phyloP scores from a whole-genome alignment of 106 monocot genomes.

The Narthecium ossifragum region DNA sequence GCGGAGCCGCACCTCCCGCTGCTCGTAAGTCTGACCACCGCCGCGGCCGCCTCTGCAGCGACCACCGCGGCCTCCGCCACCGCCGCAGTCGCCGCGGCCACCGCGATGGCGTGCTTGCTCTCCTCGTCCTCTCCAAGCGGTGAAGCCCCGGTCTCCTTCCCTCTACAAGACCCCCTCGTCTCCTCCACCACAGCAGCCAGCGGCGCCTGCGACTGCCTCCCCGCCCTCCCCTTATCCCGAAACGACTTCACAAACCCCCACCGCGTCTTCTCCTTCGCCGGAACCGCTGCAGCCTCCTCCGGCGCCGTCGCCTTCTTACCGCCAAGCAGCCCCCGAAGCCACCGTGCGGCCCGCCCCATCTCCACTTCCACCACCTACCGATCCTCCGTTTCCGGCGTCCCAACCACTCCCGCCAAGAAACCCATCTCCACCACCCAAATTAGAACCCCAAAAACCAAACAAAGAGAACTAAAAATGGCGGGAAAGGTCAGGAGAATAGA shows the following conservation, averaged over 20 bases:
- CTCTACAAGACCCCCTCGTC: constrained; percentile 18
- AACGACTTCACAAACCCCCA: constrained; percentile 59
- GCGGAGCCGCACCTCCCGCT: constrained; percentile 25
- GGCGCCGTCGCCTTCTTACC: constrained; percentile 14
- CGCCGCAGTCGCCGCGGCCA: constrained; percentile 76
- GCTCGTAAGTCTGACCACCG: constrained; percentile 74
- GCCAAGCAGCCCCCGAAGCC: constrained; percentile 42
- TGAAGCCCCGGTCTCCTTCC: background rate
- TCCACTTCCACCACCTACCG: background rate
- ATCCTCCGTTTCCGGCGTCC: background rate
- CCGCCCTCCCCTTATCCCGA: constrained; percentile 26
- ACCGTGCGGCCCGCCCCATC: constrained; percentile 44
- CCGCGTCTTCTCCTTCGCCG: constrained; percentile 23
- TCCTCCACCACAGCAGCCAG: constrained; percentile 21
- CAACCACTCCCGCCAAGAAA: too few relatives aligned
- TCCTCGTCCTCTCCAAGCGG: constrained; percentile 29
- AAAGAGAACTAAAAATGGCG: background rate
- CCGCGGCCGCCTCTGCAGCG: constrained; percentile 63
- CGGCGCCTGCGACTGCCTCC: constrained; percentile 18
- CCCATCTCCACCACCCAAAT: too few relatives aligned
- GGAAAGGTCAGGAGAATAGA: background rate
- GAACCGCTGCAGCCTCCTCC: background rate
- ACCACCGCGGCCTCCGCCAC: constrained; percentile 79
- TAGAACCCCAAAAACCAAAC: background rate
- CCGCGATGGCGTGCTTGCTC: constrained; percentile 62